A percentile compares a stretch with the other conserved stretches of the same genome.
These are phyloP conservation scores for Kregervanrija fluxuum DNA, from an alignment of 805 yeast species.

Conservation along the genomic window DNA sequence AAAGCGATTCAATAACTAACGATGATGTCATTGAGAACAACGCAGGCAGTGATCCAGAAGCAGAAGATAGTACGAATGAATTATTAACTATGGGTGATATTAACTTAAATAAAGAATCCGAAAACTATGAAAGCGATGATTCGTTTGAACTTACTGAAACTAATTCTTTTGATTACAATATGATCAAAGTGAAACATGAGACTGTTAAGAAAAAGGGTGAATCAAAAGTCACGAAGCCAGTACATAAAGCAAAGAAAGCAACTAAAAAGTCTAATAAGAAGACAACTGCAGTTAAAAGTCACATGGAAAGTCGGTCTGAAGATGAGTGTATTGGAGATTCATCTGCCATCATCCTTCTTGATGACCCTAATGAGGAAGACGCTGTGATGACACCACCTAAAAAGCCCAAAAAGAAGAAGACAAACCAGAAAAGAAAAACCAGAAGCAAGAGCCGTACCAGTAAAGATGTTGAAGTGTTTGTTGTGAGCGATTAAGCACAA, in stretches of 20 bases:
- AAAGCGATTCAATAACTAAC: not conserved
- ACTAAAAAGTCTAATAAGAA: not conserved
- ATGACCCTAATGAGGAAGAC: slow-evolving; percentile 6
- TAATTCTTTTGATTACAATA: too few species aligned
- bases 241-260: not conserved
- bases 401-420: too few species aligned
- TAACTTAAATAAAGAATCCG: not conserved
- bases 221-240: too few species aligned
- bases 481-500: too few species aligned
- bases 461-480: too few species aligned
- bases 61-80: not conserved
- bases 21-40: slow-evolving; percentile 1
- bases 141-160: not conserved
- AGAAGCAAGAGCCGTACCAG: too few species aligned
- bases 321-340: not conserved
- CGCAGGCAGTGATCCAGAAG: not conserved
- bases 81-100: not conserved
- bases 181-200: too few species aligned
- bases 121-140: not conserved
- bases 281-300: not conserved
- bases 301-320: not conserved
- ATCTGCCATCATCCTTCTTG: slow-evolving; percentile 2
- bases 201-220: too few species aligned
- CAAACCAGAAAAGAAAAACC: too few species aligned
- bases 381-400: too few species aligned